Evolutionary conservation across 2,329 filamentous ascomycete species (phyloP).

Genomic region (Lecanicillium sp.): DNA sequence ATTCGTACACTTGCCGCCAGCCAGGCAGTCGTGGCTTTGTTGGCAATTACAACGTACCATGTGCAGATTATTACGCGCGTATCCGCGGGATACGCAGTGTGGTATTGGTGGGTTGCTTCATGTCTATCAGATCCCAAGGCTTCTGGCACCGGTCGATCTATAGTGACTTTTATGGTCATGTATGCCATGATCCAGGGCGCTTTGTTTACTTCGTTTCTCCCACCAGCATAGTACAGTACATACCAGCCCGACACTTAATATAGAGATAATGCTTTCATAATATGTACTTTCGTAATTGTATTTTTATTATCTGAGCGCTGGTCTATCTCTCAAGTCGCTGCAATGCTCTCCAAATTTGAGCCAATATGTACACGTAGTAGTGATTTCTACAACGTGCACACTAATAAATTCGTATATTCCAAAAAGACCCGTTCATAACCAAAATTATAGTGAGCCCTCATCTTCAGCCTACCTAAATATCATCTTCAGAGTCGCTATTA

Average conservation of each 20-base stretch:
- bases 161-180: conserved; percentile 64
- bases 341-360: too few species aligned
- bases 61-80: conserved; percentile 90
- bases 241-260: too few species aligned
- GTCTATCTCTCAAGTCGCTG: too few species aligned
- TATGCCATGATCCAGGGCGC: conserved; percentile 78
- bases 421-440: too few species aligned
- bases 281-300: too few species aligned
- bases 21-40: conserved; percentile 61
- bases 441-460: too few species aligned
- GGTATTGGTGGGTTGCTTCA: conserved; percentile 74
- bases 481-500: conserved; percentile 64
- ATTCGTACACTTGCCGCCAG: conserved; percentile 55
- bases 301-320: too few species aligned
- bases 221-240: conserved; percentile 63
- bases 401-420: too few species aligned
- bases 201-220: conserved; percentile 83
- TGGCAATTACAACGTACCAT: conserved; percentile 76
- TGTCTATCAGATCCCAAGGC: conserved; percentile 27
- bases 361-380: too few species aligned
- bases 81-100: conserved; percentile 79
- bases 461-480: conserved; percentile 31
- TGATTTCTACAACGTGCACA: too few species aligned
- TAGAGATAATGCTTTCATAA: too few species aligned
- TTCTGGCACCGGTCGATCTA: conserved; percentile 22